Evolutionary conservation across 441 rosid genomes (phyloP).

Genomic region (Bocquillonia castaneifolia): DNA sequence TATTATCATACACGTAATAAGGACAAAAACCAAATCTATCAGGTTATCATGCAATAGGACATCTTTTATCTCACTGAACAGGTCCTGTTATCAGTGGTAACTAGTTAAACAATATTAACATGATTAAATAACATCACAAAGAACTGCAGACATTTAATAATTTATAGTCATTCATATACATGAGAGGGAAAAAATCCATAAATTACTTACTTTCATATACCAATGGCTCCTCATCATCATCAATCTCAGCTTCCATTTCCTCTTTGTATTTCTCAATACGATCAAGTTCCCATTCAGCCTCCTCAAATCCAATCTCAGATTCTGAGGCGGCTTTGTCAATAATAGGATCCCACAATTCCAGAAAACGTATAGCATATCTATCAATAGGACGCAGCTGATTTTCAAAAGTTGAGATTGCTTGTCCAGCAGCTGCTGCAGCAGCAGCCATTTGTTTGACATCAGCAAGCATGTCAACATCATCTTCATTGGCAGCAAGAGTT

Average conservation of each 20-base stretch:
- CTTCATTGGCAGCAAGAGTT: constrained; percentile 63
- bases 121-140: background rate
- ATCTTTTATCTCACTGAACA: background rate
- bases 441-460: constrained; percentile 97
- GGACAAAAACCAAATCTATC: background rate
- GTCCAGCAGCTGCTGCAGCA: constrained; percentile 94
- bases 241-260: constrained; percentile 99
- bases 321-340: constrained; percentile 72
- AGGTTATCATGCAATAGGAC: background rate
- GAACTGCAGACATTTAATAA: background rate
- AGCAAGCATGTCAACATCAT: constrained; percentile 81
- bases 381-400: constrained; percentile 92
- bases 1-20: background rate
- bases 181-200: constrained; percentile 12
- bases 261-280: constrained; percentile 94
- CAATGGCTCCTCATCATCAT: constrained; percentile 97
- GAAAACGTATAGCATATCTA: constrained; percentile 78
- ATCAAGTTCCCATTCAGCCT: constrained; percentile 97
- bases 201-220: constrained; percentile 87
- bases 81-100: background rate
- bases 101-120: background rate
- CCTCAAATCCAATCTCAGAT: constrained; percentile 74
- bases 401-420: constrained; percentile 81
- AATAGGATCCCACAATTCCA: constrained; percentile 97
- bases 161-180: constrained; percentile 1